Evolutionary conservation across 139 green algal species (phyloP).

Genomic region (Tetradesmus obliquus): DNA sequence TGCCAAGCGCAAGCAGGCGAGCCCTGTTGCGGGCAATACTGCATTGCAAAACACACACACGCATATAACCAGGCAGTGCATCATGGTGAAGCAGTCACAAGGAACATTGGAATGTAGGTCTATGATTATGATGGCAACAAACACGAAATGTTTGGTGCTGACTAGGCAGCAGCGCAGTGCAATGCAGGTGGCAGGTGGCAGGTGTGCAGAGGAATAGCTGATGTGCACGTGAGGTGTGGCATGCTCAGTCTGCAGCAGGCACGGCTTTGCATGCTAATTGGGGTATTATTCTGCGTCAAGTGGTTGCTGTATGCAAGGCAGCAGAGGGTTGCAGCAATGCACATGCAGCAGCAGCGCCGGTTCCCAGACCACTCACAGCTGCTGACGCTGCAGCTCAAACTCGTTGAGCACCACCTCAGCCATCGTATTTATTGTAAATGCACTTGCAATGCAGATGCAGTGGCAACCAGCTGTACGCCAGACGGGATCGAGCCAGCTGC

Average conservation of each 20-base stretch:
- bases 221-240: too few species aligned
- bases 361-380: background rate
- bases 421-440: background rate
- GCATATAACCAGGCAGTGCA: background rate
- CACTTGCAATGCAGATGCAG: background rate
- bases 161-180: too few species aligned
- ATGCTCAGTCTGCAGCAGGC: too few species aligned
- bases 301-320: background rate
- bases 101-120: too few species aligned
- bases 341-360: background rate
- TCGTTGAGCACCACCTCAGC: background rate
- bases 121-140: too few species aligned
- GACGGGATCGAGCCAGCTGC: background rate
- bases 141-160: too few species aligned
- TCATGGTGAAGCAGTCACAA: too few species aligned
- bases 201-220: too few species aligned
- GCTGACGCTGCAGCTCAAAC: background rate
- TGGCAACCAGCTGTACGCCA: background rate
- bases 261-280: too few species aligned
- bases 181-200: too few species aligned
- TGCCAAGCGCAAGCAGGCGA: constrained; percentile 52
- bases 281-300: too few species aligned
- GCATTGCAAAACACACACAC: background rate
- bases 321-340: background rate
- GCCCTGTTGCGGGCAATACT: constrained; percentile 60